A percentile compares a stretch with the other conserved stretches of the same genome.
These are phyloP conservation scores for Singerocomus inundabilis DNA, from an alignment of 1,284 basidiomycete genomes.

Conservation along the genomic window DNA sequence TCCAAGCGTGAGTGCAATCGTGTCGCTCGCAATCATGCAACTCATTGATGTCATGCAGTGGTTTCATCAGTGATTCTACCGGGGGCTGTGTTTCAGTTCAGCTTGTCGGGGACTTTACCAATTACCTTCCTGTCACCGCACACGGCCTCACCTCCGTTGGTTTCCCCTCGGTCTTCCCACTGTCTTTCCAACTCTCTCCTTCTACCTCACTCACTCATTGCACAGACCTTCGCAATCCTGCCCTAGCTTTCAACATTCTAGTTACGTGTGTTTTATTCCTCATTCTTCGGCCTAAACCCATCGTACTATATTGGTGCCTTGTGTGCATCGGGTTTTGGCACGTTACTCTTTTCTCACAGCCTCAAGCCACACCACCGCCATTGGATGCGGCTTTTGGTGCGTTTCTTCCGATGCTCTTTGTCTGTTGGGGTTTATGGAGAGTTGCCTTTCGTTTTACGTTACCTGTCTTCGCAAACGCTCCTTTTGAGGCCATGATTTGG, in stretches of 20 bases:
- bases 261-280: constrained; percentile 68
- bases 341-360: constrained; percentile 77
- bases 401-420: constrained; percentile 79
- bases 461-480: constrained; percentile 65
- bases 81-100: constrained; percentile 80
- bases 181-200: constrained; percentile 50
- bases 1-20: constrained; percentile 62
- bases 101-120: constrained; percentile 68
- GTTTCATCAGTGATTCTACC: constrained; percentile 57
- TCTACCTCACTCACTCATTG: constrained; percentile 58
- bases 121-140: constrained; percentile 58
- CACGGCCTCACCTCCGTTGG: constrained; percentile 70
- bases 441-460: constrained; percentile 73
- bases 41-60: constrained; percentile 43
- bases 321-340: constrained; percentile 91
- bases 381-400: constrained; percentile 70
- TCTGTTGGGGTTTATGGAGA: constrained; percentile 80
- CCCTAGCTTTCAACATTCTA: constrained; percentile 70
- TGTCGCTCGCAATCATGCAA: neutral
- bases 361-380: constrained; percentile 63
- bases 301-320: constrained; percentile 74
- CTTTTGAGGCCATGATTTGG: constrained; percentile 72
- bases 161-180: constrained; percentile 75
- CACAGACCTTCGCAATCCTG: constrained; percentile 64
- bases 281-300: constrained; percentile 68